Evolutionary conservation across 352 stramenopile species (phyloP).

Genomic region (Peronospora destructor): DNA sequence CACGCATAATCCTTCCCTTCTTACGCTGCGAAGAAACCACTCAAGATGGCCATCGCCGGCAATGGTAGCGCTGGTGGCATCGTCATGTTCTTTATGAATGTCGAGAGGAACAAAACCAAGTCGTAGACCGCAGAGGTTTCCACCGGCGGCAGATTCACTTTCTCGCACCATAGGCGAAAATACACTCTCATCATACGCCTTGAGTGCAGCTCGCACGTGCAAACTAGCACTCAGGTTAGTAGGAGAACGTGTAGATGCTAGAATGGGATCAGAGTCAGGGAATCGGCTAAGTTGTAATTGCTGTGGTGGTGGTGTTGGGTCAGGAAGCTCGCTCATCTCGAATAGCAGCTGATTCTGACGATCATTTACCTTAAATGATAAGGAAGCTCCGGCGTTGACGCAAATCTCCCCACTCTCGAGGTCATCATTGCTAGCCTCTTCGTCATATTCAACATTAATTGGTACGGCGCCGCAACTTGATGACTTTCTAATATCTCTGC

Average conservation of each 20-base stretch:
- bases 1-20: conserved; percentile 14
- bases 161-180: conserved; percentile 28
- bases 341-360: conserved; percentile 15
- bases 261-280: conserved; percentile 37
- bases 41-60: conserved; percentile 26
- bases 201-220: conserved; percentile 34
- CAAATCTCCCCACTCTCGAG: conserved; percentile 5
- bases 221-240: conserved; percentile 33
- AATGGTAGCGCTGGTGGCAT: conserved; percentile 27
- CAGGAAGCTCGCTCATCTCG: conserved; percentile 19
- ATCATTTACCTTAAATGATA: conserved; percentile 5
- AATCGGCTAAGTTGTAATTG: conserved; percentile 44
- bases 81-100: conserved; percentile 20
- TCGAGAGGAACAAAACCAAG: conserved; percentile 16
- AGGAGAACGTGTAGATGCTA: conserved; percentile 16
- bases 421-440: conserved; percentile 2
- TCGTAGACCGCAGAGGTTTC: conserved; percentile 11
- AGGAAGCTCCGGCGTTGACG: conserved; percentile 1
- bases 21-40: conserved; percentile 21
- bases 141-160: conserved; percentile 1
- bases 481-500: conserved; percentile 2
- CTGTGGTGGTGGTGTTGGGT: conserved; percentile 15
- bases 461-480: conserved; percentile 1
- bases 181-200: conserved; percentile 63
- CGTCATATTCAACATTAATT: conserved; percentile 1